phyloP scores from a whole-genome alignment of 2,329 filamentous ascomycete species.

The Exophiala aquamarina region DNA sequence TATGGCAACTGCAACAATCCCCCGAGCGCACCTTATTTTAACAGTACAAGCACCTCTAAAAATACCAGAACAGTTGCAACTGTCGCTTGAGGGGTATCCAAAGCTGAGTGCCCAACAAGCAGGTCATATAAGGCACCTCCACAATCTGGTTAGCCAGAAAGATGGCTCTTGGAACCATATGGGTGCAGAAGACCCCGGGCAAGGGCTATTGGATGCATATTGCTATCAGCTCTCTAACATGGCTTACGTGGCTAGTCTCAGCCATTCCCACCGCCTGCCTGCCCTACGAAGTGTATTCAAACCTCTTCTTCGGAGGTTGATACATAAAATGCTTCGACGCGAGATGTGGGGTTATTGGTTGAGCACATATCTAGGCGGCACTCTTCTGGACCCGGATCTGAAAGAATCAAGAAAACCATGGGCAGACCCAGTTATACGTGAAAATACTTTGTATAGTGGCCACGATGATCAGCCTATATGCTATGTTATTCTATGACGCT shows the following conservation, averaged over 20 bases:
- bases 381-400: conserved; percentile 36
- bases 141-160: conserved; percentile 19
- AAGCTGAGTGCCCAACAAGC: too few species aligned
- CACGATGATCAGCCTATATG: conserved; percentile 43
- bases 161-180: conserved; percentile 22
- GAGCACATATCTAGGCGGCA: conserved; percentile 37
- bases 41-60: too few species aligned
- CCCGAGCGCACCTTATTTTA: too few species aligned
- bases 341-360: conserved; percentile 49
- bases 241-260: conserved; percentile 38
- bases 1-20: too few species aligned
- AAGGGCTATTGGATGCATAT: conserved; percentile 36
- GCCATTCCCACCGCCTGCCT: conserved; percentile 43
- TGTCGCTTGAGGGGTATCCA: too few species aligned
- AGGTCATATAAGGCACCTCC: conserved; percentile 21
- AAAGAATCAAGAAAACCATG: conserved; percentile 42
- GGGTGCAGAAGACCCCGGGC: conserved; percentile 32
- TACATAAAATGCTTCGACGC: conserved; percentile 42
- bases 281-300: conserved; percentile 37
- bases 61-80: too few species aligned
- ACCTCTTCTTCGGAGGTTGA: conserved; percentile 35
- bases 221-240: conserved; percentile 45
- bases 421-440: conserved; percentile 42
- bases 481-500: conserved; percentile 45
- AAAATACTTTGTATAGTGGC: conserved; percentile 47